A percentile compares a stretch with the other conserved stretches of the same genome.
These are phyloP conservation scores for Styphnolobium japonicum DNA, from an alignment of 306 rosid genomes.

Conservation along the genomic window DNA sequence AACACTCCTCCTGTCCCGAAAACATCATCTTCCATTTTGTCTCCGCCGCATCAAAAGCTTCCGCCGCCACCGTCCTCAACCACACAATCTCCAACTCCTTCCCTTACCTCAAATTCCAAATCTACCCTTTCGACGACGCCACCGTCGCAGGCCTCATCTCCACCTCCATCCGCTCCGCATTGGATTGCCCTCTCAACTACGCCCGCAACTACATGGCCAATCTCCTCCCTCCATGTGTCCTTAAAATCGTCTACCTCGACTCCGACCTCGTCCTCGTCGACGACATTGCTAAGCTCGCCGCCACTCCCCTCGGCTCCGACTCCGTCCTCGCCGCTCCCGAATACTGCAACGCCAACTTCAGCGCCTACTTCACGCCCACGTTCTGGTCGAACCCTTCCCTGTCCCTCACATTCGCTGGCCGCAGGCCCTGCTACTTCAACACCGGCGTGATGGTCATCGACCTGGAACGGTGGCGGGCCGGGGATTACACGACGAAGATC, in stretches of 20 bases:
- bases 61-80: conserved; percentile 34
- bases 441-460: conserved; percentile 99
- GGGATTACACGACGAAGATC: conserved; percentile 72
- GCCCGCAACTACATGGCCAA: conserved; percentile 85
- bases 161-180: conserved; percentile 86
- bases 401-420: conserved; percentile 64
- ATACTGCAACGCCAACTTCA: conserved; percentile 91
- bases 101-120: conserved; percentile 72
- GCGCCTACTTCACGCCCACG: conserved; percentile 69
- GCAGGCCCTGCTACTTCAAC: conserved; percentile 85
- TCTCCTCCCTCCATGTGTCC: conserved; percentile 59
- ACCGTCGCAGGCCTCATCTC: conserved; percentile 77
- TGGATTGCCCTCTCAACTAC: conserved; percentile 89
- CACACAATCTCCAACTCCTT: conserved; percentile 49
- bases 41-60: conserved; percentile 43
- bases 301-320: conserved; percentile 39
- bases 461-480: conserved; percentile 67
- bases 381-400: conserved; percentile 88
- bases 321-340: conserved; percentile 92
- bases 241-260: conserved; percentile 75
- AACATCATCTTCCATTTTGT: conserved; percentile 73
- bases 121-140: conserved; percentile 64
- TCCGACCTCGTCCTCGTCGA: conserved; percentile 90
- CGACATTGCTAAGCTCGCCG: conserved; percentile 79
- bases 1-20: conserved; percentile 93